Evolutionary conservation across 495 filamentous ascomycete genomes (phyloP), one percentile per base, ranked within the genome.

Genomic region (Talaromyces adpressus): DNA sequence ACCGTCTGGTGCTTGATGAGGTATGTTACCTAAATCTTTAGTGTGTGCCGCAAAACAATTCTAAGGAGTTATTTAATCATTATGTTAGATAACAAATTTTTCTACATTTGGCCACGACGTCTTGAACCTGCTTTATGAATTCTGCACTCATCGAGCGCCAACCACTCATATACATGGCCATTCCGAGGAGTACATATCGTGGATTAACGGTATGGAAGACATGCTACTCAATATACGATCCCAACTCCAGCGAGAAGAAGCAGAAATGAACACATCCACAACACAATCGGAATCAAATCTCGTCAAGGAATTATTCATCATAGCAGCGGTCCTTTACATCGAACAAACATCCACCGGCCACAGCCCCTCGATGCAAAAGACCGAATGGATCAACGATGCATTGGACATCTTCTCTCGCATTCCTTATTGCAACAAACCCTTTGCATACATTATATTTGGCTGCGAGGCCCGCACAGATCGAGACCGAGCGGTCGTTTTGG

Each of bases 301-400:
- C 7, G 56, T 58, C 56, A 58, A 36, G 36, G 59, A 61, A 32
- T 32, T 61, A 16, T 61, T 61, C 20, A 22, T 47, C 18, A 22
- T 61, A 20, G 59, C 59, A 6, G 36, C 8, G 14, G 16, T 61
- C 12, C 27, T 61, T 9, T 61, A 61, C 18, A 25, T 49, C 36
- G 36, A 39, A 23, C 18, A 22, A 27, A 52, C 18, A 27, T 61
- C 59, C 8, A 22, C 36, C 7, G n/a, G 22, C 47, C 30, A 32
- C 23, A 1, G 11, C n/a, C 41, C 41, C 41, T 51, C 59, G 11
- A 61, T 9, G n/a, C 27, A 51, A 47, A 47, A 20, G 30, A 32
- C 51, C 59, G 23, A 61, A 52, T 61, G 59, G 59, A 61, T 22
- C 6, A n/a, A 51, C 8, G 34, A 22, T 29, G 59, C 59, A 47